Evolutionary conservation across 1,284 basidiomycete species (phyloP), one percentile per base, ranked within the genome.

Genomic region (Ustilago curta): DNA sequence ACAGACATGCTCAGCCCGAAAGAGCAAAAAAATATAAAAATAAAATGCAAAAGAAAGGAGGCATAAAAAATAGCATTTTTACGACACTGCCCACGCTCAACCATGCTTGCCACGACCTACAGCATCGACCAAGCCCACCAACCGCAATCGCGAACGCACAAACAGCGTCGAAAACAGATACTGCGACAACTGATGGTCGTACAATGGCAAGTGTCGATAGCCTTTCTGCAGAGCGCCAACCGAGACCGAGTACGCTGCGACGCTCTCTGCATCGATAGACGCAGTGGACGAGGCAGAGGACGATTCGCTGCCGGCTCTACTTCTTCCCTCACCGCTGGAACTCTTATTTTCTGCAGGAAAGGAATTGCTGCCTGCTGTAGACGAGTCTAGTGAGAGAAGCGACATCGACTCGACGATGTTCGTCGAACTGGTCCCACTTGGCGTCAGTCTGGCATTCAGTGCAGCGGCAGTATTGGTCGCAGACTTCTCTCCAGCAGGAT

Each of bases 131-230:
- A 79, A 5, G 1, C 76, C 76, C 9, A 76, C 70, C n/a, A 77
- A 60, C 16, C 70, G 65, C 21, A 77, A 19, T 4, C 62, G 45
- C 11, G 71, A 80, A 40, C 76, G 78, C 11, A 84, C 58, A 42
- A 83, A 84, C 18, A 84, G 74, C 8, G 83, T 82, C 29, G 81
- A 76, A 43, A 82, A 83, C 32, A 80, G 63, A 40, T 79, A 76
- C 50, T 74, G 82, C 51, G 76, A 77, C 37, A 84, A 59, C 58
- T 81, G 76, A 16, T 66, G 60, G 44, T 83, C 83, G 59, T 84
- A 78, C 45, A 84, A 62, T 5, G 83, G 77, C 14, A 84, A 47
- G 43, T 84, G 83, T 5, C 80, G 72, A 44, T 81, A 82, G 1
- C 83, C 82, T n/a, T 67, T 62, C 55, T 76, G 74, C 44, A 80